Conservation (phyloP, 2,329 filamentous ascomycete genomes). For the Aureobasidium sp. region DNA sequence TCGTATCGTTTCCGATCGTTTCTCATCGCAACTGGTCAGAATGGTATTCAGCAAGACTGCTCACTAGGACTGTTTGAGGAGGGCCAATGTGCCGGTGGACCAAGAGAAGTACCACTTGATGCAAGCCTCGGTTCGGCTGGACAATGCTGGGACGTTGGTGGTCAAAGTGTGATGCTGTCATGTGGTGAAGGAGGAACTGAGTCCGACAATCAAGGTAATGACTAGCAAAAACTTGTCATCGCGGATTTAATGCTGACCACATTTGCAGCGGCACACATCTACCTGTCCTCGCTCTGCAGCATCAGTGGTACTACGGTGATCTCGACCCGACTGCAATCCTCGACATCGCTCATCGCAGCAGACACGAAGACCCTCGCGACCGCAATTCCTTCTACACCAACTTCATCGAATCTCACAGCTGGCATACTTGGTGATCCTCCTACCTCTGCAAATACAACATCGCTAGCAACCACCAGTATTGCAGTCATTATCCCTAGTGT, state of each 20-base stretch:
- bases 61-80: not conserved
- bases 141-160: conserved; percentile 1
- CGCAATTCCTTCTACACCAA: not conserved
- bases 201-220: conserved; percentile 6
- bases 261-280: not conserved
- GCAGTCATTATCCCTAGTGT: not conserved
- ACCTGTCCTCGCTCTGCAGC: conserved; percentile 5
- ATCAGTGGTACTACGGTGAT: not conserved
- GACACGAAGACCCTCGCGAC: not conserved
- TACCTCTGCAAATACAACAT: not conserved
- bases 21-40: not conserved
- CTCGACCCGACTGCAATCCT: not conserved
- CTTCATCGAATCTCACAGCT: not conserved
- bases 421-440: not conserved
- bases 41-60: not conserved
- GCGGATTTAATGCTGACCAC: not conserved
- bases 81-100: not conserved
- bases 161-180: conserved; percentile 8
- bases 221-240: not conserved
- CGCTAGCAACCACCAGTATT: not conserved
- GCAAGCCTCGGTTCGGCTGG: not conserved
- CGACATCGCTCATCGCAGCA: not conserved
- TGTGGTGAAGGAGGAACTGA: conserved; percentile 7
- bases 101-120: not conserved
- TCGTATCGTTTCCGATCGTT: not conserved